Evolutionary conservation across 805 yeast species (phyloP), one percentile per base, ranked within the genome.

Genomic region (Yarrowia osloensis): DNA sequence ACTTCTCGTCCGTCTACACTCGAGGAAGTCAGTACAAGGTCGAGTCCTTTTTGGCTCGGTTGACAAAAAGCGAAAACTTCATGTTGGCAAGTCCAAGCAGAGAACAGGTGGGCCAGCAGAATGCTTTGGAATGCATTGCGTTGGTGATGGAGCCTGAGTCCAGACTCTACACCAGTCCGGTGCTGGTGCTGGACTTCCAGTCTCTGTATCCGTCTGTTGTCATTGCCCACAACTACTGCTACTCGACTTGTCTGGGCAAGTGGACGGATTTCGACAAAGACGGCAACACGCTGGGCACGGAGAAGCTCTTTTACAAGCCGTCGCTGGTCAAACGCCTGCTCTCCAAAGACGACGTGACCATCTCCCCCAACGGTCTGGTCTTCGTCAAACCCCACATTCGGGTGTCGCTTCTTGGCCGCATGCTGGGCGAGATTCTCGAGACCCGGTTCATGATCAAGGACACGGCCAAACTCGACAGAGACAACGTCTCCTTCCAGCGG

Each of bases 11-110:
- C 2, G 91, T 92, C 9, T 85, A 89, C 68, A 89, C 90, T 63
- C 77, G 99, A 68, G 99, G 99, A 0, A 94, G 98, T 0, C 99
- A 95, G 74, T 95, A 82, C 74, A 93, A 91, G 74, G 97, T 95
- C 2, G 99, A 95, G 74, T 90, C 98, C 0, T 82, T 93, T 42
- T 77, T 95, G 70, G 77, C 85, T 3, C 78, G 99, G 66, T 77
- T 95, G 21, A 84, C 95, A 28, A 91, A 91, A 71, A 80, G 86
- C 2, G 97, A 92, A 73, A 89, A 89, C 73, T 85, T 82, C 65
- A 75, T 94, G 47, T 74, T 92, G 67, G 77, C 88, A 6, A 89
- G 97, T 0, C 97, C 99, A 0, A 86, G 90, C 31, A 88, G 89
- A 72, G 78, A 82, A 50, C 90, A 91, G 70, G 98, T 95, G 0